Evolutionary conservation across 2,329 filamentous ascomycete species (phyloP).

Genomic region (Cladophialophora exuberans): DNA sequence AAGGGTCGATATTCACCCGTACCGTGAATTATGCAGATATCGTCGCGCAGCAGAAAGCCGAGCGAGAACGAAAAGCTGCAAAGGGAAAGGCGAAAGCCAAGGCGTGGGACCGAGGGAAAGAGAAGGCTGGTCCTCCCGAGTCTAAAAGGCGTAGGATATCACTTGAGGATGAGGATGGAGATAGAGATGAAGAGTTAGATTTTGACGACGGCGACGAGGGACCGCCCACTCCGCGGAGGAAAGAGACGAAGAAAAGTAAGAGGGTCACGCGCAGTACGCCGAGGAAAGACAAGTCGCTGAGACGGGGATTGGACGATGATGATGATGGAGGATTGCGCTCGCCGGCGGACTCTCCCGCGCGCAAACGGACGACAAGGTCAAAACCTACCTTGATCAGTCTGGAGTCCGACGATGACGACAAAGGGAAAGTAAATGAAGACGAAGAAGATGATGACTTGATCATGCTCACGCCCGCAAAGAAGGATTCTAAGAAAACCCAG

Average conservation of each 20-base stretch:
- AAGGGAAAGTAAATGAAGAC: slow-evolving; percentile 5
- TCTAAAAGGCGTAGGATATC: slow-evolving; percentile 38
- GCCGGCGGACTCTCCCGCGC: background rate
- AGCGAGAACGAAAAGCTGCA: slow-evolving; percentile 38
- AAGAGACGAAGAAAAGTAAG: slow-evolving; percentile 1
- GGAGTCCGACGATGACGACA: slow-evolving; percentile 13
- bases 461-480: slow-evolving; percentile 11
- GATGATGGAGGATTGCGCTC: too few relatives aligned
- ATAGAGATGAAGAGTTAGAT: slow-evolving; percentile 36
- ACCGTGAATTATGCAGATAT: slow-evolving; percentile 52
- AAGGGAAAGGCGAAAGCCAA: slow-evolving; percentile 30
- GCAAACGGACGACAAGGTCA: background rate
- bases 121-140: slow-evolving; percentile 32
- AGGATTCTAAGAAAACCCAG: background rate
- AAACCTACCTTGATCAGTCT: slow-evolving; percentile 7
- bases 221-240: too few relatives aligned
- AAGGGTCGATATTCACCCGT: slow-evolving; percentile 54
- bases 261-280: slow-evolving; percentile 26
- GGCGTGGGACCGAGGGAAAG: slow-evolving; percentile 33
- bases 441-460: slow-evolving; percentile 22
- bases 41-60: slow-evolving; percentile 45
- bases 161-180: background rate
- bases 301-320: slow-evolving; percentile 8
- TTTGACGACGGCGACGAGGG: slow-evolving; percentile 17
- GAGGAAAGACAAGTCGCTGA: slow-evolving; percentile 10